Conservation (phyloP, 2,329 filamentous ascomycete genomes). For the Penicillium sp. region DNA sequence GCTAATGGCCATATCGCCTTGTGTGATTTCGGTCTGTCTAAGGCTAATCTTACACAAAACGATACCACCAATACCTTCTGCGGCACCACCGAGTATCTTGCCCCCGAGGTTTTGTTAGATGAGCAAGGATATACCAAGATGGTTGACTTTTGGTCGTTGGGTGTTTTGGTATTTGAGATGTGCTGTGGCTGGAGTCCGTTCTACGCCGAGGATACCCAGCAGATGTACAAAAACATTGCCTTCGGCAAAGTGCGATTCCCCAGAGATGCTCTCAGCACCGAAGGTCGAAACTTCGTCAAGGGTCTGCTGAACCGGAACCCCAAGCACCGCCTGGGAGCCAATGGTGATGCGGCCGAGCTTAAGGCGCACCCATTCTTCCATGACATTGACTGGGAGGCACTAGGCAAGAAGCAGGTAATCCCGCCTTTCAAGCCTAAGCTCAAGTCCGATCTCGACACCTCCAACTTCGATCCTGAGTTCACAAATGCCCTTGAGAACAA, state of each 20-base stretch:
- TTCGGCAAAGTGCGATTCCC: constrained; percentile 98
- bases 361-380: constrained; percentile 93
- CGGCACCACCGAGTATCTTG: constrained; percentile 95
- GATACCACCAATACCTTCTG: constrained; percentile 99
- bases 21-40: constrained; percentile 96
- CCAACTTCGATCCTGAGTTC: constrained; percentile 98
- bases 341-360: constrained; percentile 86
- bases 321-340: constrained; percentile 88
- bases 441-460: constrained; percentile 92
- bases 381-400: constrained; percentile 87
- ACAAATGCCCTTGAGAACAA: constrained; percentile 89
- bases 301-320: constrained; percentile 95
- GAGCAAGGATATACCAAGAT: constrained; percentile 99
- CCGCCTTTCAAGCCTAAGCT: constrained; percentile 98
- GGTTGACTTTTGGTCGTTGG: constrained; percentile 99
- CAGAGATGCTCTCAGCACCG: constrained; percentile 86
- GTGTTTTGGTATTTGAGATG: constrained; percentile 98
- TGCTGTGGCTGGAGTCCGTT: constrained; percentile 99
- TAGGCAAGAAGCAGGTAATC: constrained; percentile 86
- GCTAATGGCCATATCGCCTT: constrained; percentile 97
- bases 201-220: constrained; percentile 97
- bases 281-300: constrained; percentile 97
- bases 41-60: constrained; percentile 94
- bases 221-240: constrained; percentile 99
- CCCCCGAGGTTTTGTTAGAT: constrained; percentile 90